Evolutionary conservation across 2,329 filamentous ascomycete genomes (phyloP), one percentile per base, ranked within the genome.

Genomic region (Shiraia bambusicola): DNA sequence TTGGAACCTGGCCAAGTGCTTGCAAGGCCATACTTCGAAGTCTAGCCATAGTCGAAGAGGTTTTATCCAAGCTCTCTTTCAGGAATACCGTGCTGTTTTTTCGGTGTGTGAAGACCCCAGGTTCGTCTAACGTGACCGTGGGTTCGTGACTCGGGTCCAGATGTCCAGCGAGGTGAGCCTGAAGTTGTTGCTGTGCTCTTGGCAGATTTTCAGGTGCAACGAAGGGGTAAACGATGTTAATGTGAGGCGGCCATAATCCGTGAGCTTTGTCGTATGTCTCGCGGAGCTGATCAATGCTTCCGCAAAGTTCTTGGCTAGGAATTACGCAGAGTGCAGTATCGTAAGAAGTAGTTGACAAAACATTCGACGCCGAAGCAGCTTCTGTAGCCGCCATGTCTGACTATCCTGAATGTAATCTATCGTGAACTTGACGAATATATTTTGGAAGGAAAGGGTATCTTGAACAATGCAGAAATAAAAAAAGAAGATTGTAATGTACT

Each of bases 181-280:
- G 55, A 26, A 78, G 68, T 11, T 64, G 57, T 3, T 70, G 59
- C 1, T 68, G 67, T 2, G 77, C 79, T 14, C 59, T 52, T 1
- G 66, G 53, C 2, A 87, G 69, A 7, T 53, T 51, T 2, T 77
- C 72, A 0, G 72, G 65, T 2, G 65, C 59, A 6, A 84, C 79
- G 58, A 86, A 87, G 0, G 83, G 84, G 56, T 86, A 86, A 15
- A 85, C 54, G 17, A 87, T 63, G 51, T 86, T 87, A 54, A 86
- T 59, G 52, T 86, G 83, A 10, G 82, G 79, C 3, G 83, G 82
- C 83, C 84, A 87, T 63, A 73, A 79, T 17, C 70, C 70, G 50
- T 77, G 78, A 0, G 76, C 73, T 46, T 80, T 80, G 62, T 87
- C 83, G 64, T 86, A 82, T 10, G 82, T 67, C n/a, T 70, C 72